These are phyloP conservation scores for Vitis hybrid DNA, from an alignment of 177 flowering plant genomes.

Conservation along the genomic window DNA sequence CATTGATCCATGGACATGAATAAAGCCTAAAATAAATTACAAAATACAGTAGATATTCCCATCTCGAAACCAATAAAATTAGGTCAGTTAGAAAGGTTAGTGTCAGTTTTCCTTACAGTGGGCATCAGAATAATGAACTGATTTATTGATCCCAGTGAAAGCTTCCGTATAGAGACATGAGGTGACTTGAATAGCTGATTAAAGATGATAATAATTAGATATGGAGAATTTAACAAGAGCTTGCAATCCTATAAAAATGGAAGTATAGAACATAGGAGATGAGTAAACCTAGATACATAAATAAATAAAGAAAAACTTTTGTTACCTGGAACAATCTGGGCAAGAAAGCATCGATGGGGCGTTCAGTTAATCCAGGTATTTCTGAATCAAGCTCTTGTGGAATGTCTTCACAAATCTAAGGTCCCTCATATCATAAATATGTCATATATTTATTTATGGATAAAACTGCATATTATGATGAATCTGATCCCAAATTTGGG, in stretches of 20 bases:
- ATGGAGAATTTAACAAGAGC: too few species aligned
- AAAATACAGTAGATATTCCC: too few species aligned
- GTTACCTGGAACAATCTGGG: slow-evolving; percentile 83
- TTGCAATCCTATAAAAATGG: not conserved
- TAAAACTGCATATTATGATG: too few species aligned
- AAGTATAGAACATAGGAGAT: too few species aligned
- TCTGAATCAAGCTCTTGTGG: slow-evolving; percentile 94
- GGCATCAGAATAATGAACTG: slow-evolving; percentile 96
- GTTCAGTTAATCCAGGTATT: slow-evolving; percentile 80
- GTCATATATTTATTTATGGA: not conserved
- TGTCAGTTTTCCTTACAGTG: slow-evolving; percentile 50
- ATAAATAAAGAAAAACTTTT: not conserved
- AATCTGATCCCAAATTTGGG: too few species aligned
- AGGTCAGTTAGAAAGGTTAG: not conserved
- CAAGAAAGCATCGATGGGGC: slow-evolving; percentile 81
- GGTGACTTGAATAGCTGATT: slow-evolving; percentile 92
- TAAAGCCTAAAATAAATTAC: slow-evolving; percentile 49
- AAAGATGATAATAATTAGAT: too few species aligned
- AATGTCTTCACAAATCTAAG: slow-evolving; percentile 92
- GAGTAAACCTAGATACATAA: too few species aligned
- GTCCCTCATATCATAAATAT: slow-evolving; percentile 8
- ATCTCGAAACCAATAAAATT: not conserved
- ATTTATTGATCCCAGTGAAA: slow-evolving; percentile 82
- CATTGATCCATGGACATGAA: slow-evolving; percentile 83
- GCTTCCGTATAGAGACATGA: slow-evolving; percentile 80